Evolutionary conservation across 306 rosid genomes (phyloP).

Genomic region (Coriaria nepalensis): DNA sequence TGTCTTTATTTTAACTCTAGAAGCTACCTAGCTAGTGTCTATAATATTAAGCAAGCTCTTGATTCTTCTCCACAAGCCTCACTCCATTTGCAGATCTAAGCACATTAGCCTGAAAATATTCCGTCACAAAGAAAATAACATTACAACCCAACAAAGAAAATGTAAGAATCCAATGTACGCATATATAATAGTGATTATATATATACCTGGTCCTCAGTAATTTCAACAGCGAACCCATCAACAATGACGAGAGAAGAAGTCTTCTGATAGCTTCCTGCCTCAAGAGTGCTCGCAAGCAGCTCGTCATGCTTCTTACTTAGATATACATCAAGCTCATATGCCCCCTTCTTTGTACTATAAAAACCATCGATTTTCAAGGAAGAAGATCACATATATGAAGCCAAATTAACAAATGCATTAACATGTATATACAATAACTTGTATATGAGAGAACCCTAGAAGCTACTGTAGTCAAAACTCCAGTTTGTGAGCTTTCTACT

Average conservation of each 20-base stretch:
- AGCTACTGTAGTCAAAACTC: too few relatives aligned
- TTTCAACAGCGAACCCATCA: conserved; percentile 71
- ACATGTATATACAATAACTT: too few relatives aligned
- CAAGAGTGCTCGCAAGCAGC: conserved; percentile 41
- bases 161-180: background rate
- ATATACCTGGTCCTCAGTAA: conserved; percentile 51
- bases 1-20: too few relatives aligned
- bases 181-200: background rate
- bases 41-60: conserved; percentile 21
- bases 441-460: too few relatives aligned
- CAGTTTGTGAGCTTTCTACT: too few relatives aligned
- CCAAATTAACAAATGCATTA: background rate
- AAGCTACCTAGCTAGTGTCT: too few relatives aligned
- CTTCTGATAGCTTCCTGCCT: conserved; percentile 59
- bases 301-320: conserved; percentile 75
- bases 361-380: background rate
- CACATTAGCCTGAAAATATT: conserved; percentile 41
- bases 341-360: conserved; percentile 33
- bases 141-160: background rate
- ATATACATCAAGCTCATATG: conserved; percentile 53
- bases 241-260: conserved; percentile 64
- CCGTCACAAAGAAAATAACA: background rate
- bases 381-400: background rate
- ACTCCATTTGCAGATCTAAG: conserved; percentile 86
- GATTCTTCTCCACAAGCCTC: conserved; percentile 83